Evolutionary conservation across 73 alveolate species (phyloP).

Genomic region (Uronychia binucleata): DNA sequence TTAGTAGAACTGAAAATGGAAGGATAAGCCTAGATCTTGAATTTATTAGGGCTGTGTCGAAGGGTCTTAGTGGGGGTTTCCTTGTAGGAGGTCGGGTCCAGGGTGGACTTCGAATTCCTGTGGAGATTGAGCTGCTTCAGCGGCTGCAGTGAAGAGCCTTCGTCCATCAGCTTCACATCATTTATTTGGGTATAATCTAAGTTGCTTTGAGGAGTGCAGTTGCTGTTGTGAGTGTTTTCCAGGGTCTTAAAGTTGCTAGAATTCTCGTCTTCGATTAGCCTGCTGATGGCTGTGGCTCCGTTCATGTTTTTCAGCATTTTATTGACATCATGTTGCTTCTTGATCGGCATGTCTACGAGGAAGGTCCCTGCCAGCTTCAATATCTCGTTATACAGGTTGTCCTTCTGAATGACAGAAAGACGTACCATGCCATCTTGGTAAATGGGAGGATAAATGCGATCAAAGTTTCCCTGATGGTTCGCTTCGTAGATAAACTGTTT

Average conservation of each 20-base stretch:
- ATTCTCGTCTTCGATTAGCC: neutral
- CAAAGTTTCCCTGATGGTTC: slow-evolving; percentile 50
- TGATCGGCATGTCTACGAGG: neutral
- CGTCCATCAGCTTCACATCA: neutral
- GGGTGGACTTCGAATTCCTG: neutral
- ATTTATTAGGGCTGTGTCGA: neutral
- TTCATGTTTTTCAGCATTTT: neutral
- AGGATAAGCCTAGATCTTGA: neutral
- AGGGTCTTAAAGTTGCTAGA: too few species aligned
- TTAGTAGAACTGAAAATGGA: neutral
- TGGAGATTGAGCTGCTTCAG: neutral
- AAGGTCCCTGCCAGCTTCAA: neutral
- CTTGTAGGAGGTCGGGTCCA: neutral
- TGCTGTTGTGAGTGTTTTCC: neutral
- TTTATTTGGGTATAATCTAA: neutral
- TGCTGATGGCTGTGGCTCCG: neutral
- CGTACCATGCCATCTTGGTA: neutral
- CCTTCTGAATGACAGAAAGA: neutral
- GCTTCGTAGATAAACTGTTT: slow-evolving; percentile 29
- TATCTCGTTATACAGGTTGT: neutral
- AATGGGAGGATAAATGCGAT: slow-evolving; percentile 32
- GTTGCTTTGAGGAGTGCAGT: neutral
- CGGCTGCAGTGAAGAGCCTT: neutral
- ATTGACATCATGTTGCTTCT: neutral
- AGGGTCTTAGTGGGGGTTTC: neutral